Evolutionary conservation across 306 rosid genomes (phyloP), one percentile per base, ranked within the genome.

Genomic region (Quillaja saponaria): DNA sequence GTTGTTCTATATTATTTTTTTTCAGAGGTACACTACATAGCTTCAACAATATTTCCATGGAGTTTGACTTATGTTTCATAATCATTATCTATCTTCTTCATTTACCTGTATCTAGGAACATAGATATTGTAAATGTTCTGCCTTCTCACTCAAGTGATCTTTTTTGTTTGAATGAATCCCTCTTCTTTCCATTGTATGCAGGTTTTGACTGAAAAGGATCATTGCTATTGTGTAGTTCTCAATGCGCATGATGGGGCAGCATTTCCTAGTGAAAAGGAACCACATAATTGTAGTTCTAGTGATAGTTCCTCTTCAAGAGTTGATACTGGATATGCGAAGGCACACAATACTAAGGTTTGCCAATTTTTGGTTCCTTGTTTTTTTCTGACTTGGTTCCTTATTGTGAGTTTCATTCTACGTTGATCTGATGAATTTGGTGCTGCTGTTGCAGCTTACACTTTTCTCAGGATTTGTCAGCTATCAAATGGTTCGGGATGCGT

Each of bases 391-490:
- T n/a, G n/a, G n/a, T n/a, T n/a, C n/a, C n/a, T n/a, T n/a, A 35
- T 56, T 42, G 38, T 37, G 73, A 51, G 14, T 45, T n/a, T 55
- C 51, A 54, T 65, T 77, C 46, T 39, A 2, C 7, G 12, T 8
- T 39, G 13, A 39, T 8, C 7, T 8, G 44, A 39, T 39, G 20
- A 4, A 15, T 15, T 50, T 17, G 10, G 67, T 34, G 17, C 58
- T 76, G 69, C 34, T 80, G 68, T 71, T 83, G 85, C 96, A 89
- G 97, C 86, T 94, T 60, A 87, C 99, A 20, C 95, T 89, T 64
- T 94, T 89, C 84, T 94, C 99, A 12, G 99, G 99, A 68, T 94
- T 94, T 83, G 96, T 94, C 74, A 89, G 97, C 87, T 94, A 94
- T 79, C 96, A 90, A 66, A 94, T 94, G 99, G 99, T 94, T 68